Evolutionary conservation across 2,329 filamentous ascomycete species (phyloP).

Genomic region (Cytospora mali): DNA sequence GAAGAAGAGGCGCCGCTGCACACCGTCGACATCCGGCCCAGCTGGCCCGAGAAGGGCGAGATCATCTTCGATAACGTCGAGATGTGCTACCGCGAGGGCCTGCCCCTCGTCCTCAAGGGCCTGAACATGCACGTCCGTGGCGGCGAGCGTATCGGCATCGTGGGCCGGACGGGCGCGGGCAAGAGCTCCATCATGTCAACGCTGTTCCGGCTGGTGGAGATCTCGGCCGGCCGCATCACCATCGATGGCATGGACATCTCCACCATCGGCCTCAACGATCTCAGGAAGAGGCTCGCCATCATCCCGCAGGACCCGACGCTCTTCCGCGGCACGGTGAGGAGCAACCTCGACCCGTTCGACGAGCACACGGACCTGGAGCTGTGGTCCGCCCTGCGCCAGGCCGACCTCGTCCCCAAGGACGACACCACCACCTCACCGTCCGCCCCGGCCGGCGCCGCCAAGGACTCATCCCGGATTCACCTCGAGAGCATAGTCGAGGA

Average conservation of each 20-base stretch:
- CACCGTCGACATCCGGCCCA: conserved; percentile 68
- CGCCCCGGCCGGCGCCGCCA: conserved; percentile 1
- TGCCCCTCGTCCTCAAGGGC: conserved; percentile 73
- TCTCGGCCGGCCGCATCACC: conserved; percentile 45
- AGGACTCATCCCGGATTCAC: conserved; percentile 64
- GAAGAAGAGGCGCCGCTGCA: conserved; percentile 89
- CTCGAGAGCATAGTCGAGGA: conserved; percentile 88
- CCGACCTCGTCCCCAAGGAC: conserved; percentile 65
- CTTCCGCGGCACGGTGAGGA: conserved; percentile 73
- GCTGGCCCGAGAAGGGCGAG: conserved; percentile 86
- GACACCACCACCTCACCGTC: too few relatives aligned
- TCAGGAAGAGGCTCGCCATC: conserved; percentile 63
- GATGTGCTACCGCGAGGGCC: conserved; percentile 74
- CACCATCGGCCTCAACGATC: conserved; percentile 60
- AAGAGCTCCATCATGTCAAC: conserved; percentile 68
- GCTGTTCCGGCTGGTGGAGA: conserved; percentile 61
- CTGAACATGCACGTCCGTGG: conserved; percentile 72
- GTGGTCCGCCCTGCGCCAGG: conserved; percentile 76
- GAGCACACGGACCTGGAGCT: conserved; percentile 78
- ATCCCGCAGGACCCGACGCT: conserved; percentile 70
- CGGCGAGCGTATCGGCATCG: conserved; percentile 76
- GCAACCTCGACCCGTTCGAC: conserved; percentile 79
- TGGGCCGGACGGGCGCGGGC: conserved; percentile 67
- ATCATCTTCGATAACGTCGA: conserved; percentile 75
- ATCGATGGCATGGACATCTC: conserved; percentile 57